Evolutionary conservation across 805 yeast genomes (phyloP).

Genomic region (Myxozyma geophila): DNA sequence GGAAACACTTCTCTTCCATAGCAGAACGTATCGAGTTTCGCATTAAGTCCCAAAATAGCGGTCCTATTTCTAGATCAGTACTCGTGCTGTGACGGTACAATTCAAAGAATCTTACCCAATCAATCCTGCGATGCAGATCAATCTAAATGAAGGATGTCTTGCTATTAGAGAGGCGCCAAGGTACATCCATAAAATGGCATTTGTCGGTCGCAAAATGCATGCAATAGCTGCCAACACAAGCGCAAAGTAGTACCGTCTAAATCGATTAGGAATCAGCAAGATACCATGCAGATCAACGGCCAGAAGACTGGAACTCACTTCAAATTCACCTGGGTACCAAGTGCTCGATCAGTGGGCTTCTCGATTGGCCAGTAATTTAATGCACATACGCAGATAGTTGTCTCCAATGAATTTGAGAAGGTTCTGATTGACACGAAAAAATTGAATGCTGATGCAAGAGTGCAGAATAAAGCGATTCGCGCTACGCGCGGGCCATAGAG

Average conservation of each 20-base stretch:
- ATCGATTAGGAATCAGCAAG: neutral
- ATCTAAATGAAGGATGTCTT: slow-evolving; percentile 23
- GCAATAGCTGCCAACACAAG: slow-evolving; percentile 44
- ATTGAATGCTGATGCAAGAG: slow-evolving; percentile 73
- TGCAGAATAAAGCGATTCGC: slow-evolving; percentile 48
- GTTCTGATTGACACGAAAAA: slow-evolving; percentile 82
- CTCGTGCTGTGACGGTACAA: neutral
- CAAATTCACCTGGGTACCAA: neutral
- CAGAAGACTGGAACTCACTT: neutral
- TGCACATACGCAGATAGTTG: slow-evolving; percentile 68
- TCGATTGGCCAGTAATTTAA: slow-evolving; percentile 75
- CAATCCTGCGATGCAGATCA: slow-evolving; percentile 18
- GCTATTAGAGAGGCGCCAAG: slow-evolving; percentile 53
- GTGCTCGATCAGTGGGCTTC: slow-evolving; percentile 2
- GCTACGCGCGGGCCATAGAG: slow-evolving; percentile 34
- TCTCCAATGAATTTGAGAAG: slow-evolving; percentile 83
- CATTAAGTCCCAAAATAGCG: slow-evolving; percentile 48
- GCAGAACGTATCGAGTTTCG: slow-evolving; percentile 60
- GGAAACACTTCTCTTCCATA: slow-evolving; percentile 60
- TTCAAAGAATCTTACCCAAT: slow-evolving; percentile 30
- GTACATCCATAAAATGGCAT: slow-evolving; percentile 72
- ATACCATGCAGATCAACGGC: neutral
- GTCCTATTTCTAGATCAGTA: slow-evolving; percentile 31
- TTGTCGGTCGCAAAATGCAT: slow-evolving; percentile 77
- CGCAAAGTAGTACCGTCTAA: slow-evolving; percentile 44